A percentile compares a stretch with the other conserved stretches of the same genome.
Conservation (phyloP, 2,329 filamentous ascomycete genomes). For the Aspergillus sp. region DNA sequence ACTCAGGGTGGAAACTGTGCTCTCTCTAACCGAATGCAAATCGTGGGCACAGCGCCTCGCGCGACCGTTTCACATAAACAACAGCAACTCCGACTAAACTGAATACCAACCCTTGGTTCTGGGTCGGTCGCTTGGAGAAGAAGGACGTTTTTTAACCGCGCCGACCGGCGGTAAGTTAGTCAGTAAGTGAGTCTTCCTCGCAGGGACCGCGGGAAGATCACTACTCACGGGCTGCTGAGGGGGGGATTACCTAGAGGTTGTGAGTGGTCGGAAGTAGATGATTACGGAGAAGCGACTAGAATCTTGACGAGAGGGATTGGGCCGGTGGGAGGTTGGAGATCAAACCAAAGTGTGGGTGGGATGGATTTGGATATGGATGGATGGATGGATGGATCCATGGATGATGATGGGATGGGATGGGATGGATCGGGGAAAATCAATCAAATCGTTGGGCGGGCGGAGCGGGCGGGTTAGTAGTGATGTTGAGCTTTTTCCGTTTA, state of each 20-base stretch:
- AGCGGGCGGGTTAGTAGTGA: background rate
- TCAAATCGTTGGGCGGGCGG: background rate
- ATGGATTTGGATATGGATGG: background rate
- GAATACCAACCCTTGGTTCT: conserved; percentile 11
- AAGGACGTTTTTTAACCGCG: no score
- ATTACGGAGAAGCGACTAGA: background rate
- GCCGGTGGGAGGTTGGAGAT: background rate
- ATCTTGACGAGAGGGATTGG: background rate
- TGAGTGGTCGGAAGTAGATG: background rate
- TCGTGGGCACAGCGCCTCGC: conserved; percentile 1
- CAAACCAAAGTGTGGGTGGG: background rate
- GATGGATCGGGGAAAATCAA: background rate
- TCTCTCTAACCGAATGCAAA: background rate
- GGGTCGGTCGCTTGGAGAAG: conserved; percentile 11
- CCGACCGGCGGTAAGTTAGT: background rate
- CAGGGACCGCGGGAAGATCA: conserved; percentile 17
- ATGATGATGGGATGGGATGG: background rate
- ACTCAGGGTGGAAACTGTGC: no score
- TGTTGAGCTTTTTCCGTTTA: background rate
- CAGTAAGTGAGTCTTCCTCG: background rate
- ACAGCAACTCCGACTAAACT: conserved; percentile 6
- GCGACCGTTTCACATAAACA: conserved; percentile 21
- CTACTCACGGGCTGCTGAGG: background rate
- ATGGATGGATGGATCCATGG: background rate
- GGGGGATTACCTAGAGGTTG: background rate